These are phyloP conservation scores for Phyllosticta citribraziliensis DNA, from an alignment of 2,329 filamentous ascomycete genomes.

Conservation along the genomic window DNA sequence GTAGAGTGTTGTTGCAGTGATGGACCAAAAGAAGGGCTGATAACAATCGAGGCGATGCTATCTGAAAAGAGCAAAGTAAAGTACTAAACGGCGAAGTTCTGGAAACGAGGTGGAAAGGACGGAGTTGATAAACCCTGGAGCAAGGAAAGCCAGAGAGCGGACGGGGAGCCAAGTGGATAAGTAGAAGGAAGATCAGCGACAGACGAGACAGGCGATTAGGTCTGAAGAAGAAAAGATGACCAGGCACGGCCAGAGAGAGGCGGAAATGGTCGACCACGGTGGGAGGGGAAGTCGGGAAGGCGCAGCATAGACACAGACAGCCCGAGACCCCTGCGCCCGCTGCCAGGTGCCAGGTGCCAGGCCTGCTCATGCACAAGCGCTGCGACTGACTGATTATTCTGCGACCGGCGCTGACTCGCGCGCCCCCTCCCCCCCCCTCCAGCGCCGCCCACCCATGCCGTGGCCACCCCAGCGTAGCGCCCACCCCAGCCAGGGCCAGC, in stretches of 20 bases:
- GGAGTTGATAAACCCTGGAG: constrained; percentile 34
- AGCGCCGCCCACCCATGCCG: no score
- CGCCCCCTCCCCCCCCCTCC: constrained; percentile 11
- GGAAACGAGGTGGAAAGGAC: constrained; percentile 26
- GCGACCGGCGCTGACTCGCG: constrained; percentile 9
- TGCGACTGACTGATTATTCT: not conserved
- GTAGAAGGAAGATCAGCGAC: constrained; percentile 29
- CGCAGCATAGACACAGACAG: constrained; percentile 25
- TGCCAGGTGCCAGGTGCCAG: no score
- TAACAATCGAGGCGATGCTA: constrained; percentile 22
- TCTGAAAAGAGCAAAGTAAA: constrained; percentile 25
- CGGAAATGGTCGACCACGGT: constrained; percentile 24
- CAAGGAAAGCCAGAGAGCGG: constrained; percentile 26
- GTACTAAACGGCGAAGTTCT: constrained; percentile 19
- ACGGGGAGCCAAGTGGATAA: constrained; percentile 29
- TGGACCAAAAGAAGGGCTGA: constrained; percentile 29
- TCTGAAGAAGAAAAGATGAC: constrained; percentile 35
- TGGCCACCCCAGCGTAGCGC: no score
- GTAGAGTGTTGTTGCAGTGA: not conserved
- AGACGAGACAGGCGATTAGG: constrained; percentile 28
- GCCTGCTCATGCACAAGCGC: constrained; percentile 7
- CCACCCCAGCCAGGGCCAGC: no score
- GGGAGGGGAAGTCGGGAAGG: constrained; percentile 18
- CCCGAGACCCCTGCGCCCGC: constrained; percentile 18
- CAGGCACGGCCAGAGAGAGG: constrained; percentile 28